Conservation (phyloP, 2,329 filamentous ascomycete genomes). For the Aureobasidium melanogenum region DNA sequence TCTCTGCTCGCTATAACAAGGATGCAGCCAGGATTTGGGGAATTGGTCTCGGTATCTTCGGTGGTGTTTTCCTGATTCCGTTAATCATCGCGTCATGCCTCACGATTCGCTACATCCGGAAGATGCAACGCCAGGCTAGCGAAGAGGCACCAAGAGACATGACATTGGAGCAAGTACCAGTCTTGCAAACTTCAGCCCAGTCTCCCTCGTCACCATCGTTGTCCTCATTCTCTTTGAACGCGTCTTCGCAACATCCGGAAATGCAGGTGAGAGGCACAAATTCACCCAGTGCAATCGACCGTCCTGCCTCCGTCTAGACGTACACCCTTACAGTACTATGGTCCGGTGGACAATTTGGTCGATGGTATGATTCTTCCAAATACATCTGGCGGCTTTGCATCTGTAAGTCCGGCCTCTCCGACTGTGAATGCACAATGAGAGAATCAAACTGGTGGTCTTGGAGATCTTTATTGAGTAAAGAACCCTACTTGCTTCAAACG, state of each 20-base stretch:
- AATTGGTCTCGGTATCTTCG: background rate
- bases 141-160: background rate
- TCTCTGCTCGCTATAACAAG: no score
- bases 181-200: no score
- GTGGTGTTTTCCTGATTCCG: background rate
- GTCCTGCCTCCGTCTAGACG: background rate
- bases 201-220: background rate
- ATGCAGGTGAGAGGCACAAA: background rate
- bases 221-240: background rate
- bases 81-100: background rate
- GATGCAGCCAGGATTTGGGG: background rate
- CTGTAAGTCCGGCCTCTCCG: no score
- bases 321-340: background rate
- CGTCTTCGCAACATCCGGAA: background rate
- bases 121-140: background rate
- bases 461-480: no score
- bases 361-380: background rate
- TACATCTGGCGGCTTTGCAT: no score
- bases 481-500: no score
- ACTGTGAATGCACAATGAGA: no score
- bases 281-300: background rate
- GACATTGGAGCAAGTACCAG: background rate
- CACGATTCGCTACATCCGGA: background rate
- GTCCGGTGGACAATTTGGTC: background rate
- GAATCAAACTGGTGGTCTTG: no score